Base-by-base conservation (phyloP, 2,329 filamentous ascomycete species). In the Rhynchosporium graminicola region DNA sequence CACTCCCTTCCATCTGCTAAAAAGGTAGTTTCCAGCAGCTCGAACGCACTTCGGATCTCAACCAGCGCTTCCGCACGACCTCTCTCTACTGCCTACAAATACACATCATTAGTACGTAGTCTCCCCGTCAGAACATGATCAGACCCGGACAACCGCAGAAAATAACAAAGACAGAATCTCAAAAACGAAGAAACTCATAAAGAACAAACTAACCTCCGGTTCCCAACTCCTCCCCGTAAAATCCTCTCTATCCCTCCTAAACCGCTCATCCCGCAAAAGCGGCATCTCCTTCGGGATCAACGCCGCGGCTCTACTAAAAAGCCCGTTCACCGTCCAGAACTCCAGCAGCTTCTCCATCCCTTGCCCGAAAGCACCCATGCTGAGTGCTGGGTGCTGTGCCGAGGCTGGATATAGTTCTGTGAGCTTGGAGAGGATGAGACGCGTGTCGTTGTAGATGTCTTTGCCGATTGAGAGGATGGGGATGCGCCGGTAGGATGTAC, bases 391-490 rank as follows among this genome's bases (percentile, higher is more conserved):
- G 63, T 75, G 73, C 2, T 70, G 63, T 0, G 77, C 72, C 13
- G 76, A 73, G 2, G 78, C 65, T 0, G 82, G 82, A 71, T 82
- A 84, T 42, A 82, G 76, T 1, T 77, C 69, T 69, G 90, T 86
- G 1, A 92, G 83, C 73, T 86, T 87, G 31, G 75, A 74, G 26
- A 92, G 74, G 68, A 91, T 91, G 28, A 91, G 81, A 2, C 86
- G 83, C 2, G 86, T 87, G 77, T 92, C 89, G 64, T 85, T 78
- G 76, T 90, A 91, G 48, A 92, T 77, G 70, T 90, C 84, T 5
- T 83, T 79, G 15, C 87, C 88, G 67, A 91, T 85, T 28, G 84
- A 77, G 57, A 91, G 75, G 57, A 91, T 71, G 1, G 89, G 89
- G 61, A 91, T 90, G 62, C 89, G 87, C 3, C 88, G 83, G 75